Conservation (phyloP, 805 yeast genomes). For the Lachancea sp. region DNA sequence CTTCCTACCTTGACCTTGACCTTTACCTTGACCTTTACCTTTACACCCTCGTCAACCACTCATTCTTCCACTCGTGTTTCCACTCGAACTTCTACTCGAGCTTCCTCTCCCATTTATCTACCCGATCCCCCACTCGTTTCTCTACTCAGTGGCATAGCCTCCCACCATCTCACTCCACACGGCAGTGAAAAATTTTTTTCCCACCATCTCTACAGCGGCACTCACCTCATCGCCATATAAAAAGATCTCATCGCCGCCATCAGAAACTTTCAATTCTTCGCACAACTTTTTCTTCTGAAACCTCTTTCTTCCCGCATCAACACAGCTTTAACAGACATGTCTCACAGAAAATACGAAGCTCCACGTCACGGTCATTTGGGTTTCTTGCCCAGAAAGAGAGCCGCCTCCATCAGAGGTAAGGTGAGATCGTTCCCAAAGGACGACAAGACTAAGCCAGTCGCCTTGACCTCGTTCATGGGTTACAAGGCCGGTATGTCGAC, state of each 20-base stretch:
- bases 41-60: no score
- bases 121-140: no score
- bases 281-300: not conserved
- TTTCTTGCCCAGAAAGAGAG: conserved; percentile 99
- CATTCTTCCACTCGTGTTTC: no score
- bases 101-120: no score
- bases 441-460: conserved; percentile 95
- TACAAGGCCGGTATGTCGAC: conserved; percentile 99
- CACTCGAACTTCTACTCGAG: no score
- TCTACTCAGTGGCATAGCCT: no score
- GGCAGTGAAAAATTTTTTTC: no score
- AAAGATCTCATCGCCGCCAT: not conserved
- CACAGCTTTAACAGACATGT: conserved; percentile 49
- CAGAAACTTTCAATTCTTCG: not conserved
- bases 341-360: conserved; percentile 99
- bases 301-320: conserved; percentile 7
- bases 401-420: conserved; percentile 96
- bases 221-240: conserved; percentile 12
- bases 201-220: no score
- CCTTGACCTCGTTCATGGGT: conserved; percentile 99
- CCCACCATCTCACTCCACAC: no score
- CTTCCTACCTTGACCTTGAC: no score
- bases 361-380: conserved; percentile 99
- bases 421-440: conserved; percentile 99
- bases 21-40: no score